These are phyloP conservation scores for Fallopia convolvulus DNA, from an alignment of 148 eudicot species.

Conservation along the genomic window DNA sequence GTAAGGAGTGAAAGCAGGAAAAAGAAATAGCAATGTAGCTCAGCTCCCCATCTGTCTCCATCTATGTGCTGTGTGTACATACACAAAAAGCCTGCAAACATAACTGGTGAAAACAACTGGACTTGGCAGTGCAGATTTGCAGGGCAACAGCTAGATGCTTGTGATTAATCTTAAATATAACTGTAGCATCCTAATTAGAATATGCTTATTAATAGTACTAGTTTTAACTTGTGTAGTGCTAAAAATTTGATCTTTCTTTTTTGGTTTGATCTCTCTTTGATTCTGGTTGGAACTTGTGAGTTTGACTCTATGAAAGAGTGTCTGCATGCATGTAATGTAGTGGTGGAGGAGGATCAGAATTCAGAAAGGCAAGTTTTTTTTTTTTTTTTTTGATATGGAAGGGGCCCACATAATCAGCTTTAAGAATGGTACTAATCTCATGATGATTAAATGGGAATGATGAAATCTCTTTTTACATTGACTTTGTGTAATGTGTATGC, in stretches of 20 bases:
- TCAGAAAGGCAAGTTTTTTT: background rate
- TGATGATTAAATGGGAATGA: slow-evolving; percentile 23
- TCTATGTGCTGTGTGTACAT: slow-evolving; percentile 8
- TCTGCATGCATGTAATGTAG: slow-evolving; percentile 2
- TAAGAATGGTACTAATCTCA: slow-evolving; percentile 18
- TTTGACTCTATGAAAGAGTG: background rate
- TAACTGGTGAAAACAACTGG: slow-evolving; percentile 2
- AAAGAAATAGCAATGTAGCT: background rate
- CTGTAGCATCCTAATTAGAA: background rate
- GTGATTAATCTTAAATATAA: background rate
- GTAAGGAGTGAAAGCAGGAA: background rate
- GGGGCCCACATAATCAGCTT: slow-evolving; percentile 2
- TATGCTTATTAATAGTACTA: background rate
- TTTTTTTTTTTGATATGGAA: background rate
- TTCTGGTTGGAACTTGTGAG: slow-evolving; percentile 7
- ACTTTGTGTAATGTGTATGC: slow-evolving; percentile 18
- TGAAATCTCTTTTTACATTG: slow-evolving; percentile 26
- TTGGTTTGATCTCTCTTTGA: background rate
- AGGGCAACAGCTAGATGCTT: slow-evolving; percentile 3
- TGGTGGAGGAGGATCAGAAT: background rate
- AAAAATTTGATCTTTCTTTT: background rate
- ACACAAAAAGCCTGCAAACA: slow-evolving; percentile 7
- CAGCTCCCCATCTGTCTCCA: slow-evolving; percentile 9
- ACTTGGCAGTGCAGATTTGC: background rate
- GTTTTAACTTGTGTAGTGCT: background rate